Conservation (phyloP, 116 monocot genomes). For the Posidonia oceanica region DNA sequence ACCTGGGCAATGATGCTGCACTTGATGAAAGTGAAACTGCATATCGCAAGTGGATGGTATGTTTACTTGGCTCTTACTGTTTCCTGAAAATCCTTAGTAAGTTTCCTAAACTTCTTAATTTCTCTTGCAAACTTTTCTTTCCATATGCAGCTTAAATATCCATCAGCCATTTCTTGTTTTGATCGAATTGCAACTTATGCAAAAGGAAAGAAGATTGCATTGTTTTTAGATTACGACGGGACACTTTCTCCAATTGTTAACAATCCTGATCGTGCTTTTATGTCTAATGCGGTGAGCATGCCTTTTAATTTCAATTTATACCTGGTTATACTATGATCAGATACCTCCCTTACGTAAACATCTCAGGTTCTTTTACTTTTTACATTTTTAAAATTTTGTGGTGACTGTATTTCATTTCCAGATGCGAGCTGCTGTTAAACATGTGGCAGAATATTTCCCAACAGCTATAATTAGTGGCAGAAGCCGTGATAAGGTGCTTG, state of each 20-base stretch:
- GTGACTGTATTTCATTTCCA: constrained; percentile 7
- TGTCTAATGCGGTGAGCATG: constrained; percentile 41
- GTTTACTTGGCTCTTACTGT: not conserved
- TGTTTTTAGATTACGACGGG: constrained; percentile 86
- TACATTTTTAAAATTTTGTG: too few species aligned
- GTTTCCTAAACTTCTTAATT: not conserved
- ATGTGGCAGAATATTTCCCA: constrained; percentile 56
- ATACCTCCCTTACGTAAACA: not conserved
- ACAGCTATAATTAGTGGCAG: constrained; percentile 96
- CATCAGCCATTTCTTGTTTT: constrained; percentile 59
- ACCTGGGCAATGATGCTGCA: constrained; percentile 11
- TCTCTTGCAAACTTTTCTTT: not conserved
- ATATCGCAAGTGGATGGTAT: constrained; percentile 45
- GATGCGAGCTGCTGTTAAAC: constrained; percentile 77
- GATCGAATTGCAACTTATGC: constrained; percentile 41
- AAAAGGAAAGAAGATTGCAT: constrained; percentile 42
- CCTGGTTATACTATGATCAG: too few species aligned
- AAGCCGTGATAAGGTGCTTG: constrained; percentile 76
- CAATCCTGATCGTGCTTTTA: constrained; percentile 69
- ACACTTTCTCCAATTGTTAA: constrained; percentile 84
- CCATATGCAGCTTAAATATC: constrained; percentile 44
- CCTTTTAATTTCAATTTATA: not conserved
- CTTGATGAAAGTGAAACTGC: constrained; percentile 26
- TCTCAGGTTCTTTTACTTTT: not conserved
- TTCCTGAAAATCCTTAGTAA: not conserved